These are phyloP conservation scores for Straminergon stramineum DNA, from an alignment of 225 moss, liverwort and hornwort species.

Conservation along the genomic window DNA sequence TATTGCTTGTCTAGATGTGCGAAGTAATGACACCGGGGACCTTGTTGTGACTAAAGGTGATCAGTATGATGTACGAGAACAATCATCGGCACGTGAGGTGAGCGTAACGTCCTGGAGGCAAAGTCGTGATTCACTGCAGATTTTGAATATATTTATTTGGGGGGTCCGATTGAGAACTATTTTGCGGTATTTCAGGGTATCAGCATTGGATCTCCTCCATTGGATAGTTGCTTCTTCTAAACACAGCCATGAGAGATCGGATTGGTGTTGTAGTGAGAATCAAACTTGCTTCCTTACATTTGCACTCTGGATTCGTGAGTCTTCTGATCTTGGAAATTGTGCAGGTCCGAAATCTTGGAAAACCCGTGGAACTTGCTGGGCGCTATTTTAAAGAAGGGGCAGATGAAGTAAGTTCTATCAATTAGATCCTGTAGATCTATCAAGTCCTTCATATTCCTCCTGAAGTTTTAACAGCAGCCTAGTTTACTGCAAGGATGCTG, in stretches of 20 bases:
- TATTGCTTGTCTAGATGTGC: conserved; percentile 97
- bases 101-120: not conserved
- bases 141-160: not conserved
- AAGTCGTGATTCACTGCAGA: not conserved
- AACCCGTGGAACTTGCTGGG: conserved; percentile 97
- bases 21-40: conserved; percentile 85
- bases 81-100: conserved; percentile 73
- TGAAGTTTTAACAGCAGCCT: not conserved
- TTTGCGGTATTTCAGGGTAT: not conserved
- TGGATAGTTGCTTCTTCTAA: not conserved
- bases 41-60: conserved; percentile 99
- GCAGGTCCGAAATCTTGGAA: conserved; percentile 95
- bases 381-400: conserved; percentile 95
- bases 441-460: not conserved
- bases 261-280: not conserved
- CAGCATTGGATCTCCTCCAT: not conserved
- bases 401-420: conserved; percentile 67
- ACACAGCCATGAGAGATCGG: not conserved
- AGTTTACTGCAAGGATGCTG: not conserved
- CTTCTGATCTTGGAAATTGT: not conserved
- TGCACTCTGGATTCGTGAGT: not conserved
- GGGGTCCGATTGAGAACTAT: not conserved
- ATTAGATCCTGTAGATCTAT: not conserved
- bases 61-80: conserved; percentile 95
- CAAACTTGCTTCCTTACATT: not conserved